Percentiles rank a stretch among this genome's conserved stretches.
Evolutionary conservation across 495 filamentous ascomycete species (phyloP).

Genomic region (Cercophora samala): DNA sequence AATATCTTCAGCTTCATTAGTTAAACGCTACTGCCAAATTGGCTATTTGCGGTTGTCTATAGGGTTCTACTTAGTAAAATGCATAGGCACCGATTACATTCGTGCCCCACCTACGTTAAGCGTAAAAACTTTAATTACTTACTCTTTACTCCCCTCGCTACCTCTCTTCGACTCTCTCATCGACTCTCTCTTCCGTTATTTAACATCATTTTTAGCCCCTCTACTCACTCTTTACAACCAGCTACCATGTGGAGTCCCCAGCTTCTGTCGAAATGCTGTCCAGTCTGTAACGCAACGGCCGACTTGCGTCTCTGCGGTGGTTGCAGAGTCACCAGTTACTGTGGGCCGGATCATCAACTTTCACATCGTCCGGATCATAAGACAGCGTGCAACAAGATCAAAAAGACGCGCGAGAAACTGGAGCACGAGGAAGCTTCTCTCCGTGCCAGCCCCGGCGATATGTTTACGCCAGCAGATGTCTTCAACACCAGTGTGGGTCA

Average conservation of each 20-base stretch:
- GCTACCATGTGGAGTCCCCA: not conserved
- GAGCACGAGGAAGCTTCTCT: conserved; percentile 38
- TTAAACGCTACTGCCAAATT: too few species aligned
- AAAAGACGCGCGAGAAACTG: conserved; percentile 24
- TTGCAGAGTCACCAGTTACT: conserved; percentile 49
- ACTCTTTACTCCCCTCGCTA: too few species aligned
- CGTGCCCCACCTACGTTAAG: too few species aligned
- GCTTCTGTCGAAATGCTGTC: not conserved
- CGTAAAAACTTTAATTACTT: too few species aligned
- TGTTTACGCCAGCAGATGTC: conserved; percentile 2
- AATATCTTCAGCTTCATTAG: conserved; percentile 1
- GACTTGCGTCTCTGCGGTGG: conserved; percentile 30
- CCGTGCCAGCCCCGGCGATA: conserved; percentile 19
- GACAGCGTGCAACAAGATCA: conserved; percentile 40
- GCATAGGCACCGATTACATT: too few species aligned
- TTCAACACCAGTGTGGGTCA: conserved; percentile 8
- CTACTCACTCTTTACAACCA: not conserved
- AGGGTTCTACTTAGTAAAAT: too few species aligned
- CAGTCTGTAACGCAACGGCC: not conserved
- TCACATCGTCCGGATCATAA: conserved; percentile 42
- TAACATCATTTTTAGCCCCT: not conserved
- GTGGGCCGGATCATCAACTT: conserved; percentile 44
- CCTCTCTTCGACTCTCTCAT: not conserved
- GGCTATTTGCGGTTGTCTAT: too few species aligned
- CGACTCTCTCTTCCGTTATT: too few species aligned